Evolutionary conservation across 1,284 basidiomycete genomes (phyloP).

Genomic region (Apiotrichum akiyoshidainum): DNA sequence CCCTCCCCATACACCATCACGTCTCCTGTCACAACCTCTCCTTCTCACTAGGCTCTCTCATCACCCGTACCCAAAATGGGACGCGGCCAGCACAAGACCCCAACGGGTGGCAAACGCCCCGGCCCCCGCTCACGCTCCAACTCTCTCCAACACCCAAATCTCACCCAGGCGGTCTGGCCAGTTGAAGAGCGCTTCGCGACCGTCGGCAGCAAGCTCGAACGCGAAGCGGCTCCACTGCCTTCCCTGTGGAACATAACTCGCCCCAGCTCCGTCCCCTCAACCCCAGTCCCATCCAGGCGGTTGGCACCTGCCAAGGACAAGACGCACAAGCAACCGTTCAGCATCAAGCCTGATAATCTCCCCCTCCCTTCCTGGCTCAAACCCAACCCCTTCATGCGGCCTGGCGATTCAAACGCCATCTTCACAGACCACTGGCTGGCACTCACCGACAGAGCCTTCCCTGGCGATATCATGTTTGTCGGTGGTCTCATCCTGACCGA

Average conservation of each 20-base stretch:
- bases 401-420: neutral
- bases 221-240: too few species aligned
- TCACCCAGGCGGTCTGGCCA: neutral
- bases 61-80: neutral
- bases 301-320: neutral
- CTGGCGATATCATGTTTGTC: slow-evolving; percentile 5
- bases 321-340: neutral
- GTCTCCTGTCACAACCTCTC: neutral
- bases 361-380: neutral
- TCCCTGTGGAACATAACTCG: too few species aligned
- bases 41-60: too few species aligned
- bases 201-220: too few species aligned
- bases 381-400: slow-evolving; percentile 7
- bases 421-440: neutral
- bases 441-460: slow-evolving; percentile 1
- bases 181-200: too few species aligned
- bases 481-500: slow-evolving; percentile 10
- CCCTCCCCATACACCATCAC: neutral
- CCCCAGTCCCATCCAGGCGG: neutral
- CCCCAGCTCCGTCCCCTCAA: neutral
- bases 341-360: neutral
- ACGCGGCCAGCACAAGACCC: neutral
- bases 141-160: neutral
- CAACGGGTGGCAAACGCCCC: neutral
- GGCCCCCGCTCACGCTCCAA: neutral